Conservation (phyloP, 441 rosid genomes). For the Dalechampia spathulata region DNA sequence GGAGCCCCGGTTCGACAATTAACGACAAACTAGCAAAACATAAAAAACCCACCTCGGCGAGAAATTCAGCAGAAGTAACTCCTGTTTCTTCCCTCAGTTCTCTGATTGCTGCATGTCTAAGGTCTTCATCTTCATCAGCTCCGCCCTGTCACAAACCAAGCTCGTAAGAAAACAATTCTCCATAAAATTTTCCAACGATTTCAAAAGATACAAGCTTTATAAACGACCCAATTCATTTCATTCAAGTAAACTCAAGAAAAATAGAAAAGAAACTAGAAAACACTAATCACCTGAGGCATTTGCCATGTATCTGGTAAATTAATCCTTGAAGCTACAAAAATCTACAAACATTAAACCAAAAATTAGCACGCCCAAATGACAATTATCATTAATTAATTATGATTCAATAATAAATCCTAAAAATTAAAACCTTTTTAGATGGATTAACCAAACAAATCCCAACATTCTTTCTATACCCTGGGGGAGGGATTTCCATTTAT, state of each 20-base stretch:
- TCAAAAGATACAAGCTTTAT: too few species aligned
- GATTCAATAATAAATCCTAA: neutral
- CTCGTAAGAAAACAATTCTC: too few species aligned
- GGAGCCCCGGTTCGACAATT: too few species aligned
- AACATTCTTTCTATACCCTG: conserved; percentile 82
- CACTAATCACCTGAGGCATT: conserved; percentile 76
- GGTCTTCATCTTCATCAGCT: conserved; percentile 76
- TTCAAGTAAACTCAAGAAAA: too few species aligned
- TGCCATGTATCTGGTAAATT: conserved; percentile 78
- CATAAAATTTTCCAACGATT: too few species aligned
- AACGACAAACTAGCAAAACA: neutral
- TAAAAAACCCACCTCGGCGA: conserved; percentile 63
- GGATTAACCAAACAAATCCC: conserved; percentile 84
- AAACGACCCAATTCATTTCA: too few species aligned
- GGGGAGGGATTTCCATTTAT: conserved; percentile 73
- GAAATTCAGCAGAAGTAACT: conserved; percentile 64
- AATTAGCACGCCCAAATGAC: too few species aligned
- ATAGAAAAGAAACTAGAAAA: too few species aligned
- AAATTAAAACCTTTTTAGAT: conserved; percentile 39
- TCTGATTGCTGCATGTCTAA: conserved; percentile 67
- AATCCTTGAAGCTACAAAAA: conserved; percentile 74
- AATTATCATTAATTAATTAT: neutral
- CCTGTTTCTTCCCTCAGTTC: conserved; percentile 97
- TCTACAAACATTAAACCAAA: too few species aligned
- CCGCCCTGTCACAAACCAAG: conserved; percentile 68